Conservation (phyloP, 2,329 filamentous ascomycete species). For the Xylariomycetidae sp. region DNA sequence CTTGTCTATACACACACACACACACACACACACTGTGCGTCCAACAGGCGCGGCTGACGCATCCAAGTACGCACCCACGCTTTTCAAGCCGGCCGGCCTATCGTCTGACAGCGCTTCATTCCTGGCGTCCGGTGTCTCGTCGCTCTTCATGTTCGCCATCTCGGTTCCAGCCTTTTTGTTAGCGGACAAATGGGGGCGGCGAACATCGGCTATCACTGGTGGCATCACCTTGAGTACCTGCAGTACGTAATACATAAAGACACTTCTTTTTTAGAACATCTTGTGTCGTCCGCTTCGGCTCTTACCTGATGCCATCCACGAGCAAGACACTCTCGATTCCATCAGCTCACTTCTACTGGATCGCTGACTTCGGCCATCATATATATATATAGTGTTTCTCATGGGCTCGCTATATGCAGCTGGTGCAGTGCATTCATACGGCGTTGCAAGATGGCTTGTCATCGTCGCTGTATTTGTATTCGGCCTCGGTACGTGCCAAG, state of each 20-base stretch:
- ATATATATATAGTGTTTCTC: no score
- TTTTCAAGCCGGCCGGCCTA: conserved; percentile 57
- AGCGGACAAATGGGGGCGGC: conserved; percentile 54
- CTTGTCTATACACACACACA: not conserved
- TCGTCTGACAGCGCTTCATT: conserved; percentile 49
- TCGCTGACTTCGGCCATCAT: no score
- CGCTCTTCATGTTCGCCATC: conserved; percentile 52
- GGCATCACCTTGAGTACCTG: conserved; percentile 44
- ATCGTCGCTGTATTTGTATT: conserved; percentile 47
- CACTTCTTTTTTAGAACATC: no score
- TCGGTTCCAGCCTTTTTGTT: conserved; percentile 53
- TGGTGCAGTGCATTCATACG: conserved; percentile 34
- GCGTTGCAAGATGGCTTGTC: conserved; percentile 44
- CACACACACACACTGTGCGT: no score
- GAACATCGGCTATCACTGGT: conserved; percentile 48
- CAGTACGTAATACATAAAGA: no score
- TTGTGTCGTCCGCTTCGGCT: no score
- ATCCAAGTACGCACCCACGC: conserved; percentile 58
- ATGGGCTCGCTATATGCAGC: conserved; percentile 50
- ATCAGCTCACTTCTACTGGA: no score
- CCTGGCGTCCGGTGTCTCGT: conserved; percentile 57
- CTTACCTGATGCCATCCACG: no score
- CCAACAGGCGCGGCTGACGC: no score
- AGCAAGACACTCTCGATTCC: no score
- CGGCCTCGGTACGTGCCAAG: no score